These are phyloP conservation scores for Chlamydomonas urium DNA, from an alignment of 139 green algal genomes.

Conservation along the genomic window DNA sequence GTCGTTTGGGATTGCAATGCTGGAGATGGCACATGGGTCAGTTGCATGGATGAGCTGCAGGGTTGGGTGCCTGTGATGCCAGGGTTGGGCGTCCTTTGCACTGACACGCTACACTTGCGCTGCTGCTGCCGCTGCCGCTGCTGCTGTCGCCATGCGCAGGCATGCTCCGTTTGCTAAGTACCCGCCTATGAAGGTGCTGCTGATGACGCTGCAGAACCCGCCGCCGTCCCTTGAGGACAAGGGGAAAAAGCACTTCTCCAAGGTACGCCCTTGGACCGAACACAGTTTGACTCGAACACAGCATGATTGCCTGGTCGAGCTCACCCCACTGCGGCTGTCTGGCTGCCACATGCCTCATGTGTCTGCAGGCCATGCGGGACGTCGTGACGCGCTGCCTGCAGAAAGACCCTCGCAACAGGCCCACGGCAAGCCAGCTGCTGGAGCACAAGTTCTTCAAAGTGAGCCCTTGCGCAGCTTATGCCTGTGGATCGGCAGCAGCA, in stretches of 20 bases:
- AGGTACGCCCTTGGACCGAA: slow-evolving; percentile 47
- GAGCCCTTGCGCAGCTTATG: too few species aligned
- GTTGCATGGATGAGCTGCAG: too few species aligned
- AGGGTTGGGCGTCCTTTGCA: too few species aligned
- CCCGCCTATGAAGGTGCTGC: slow-evolving; percentile 94
- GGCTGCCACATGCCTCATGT: too few species aligned
- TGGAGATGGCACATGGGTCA: slow-evolving; percentile 98
- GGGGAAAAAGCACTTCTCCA: slow-evolving; percentile 76
- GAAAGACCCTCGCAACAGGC: slow-evolving; percentile 88
- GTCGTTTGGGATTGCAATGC: slow-evolving; percentile 97
- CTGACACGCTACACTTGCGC: too few species aligned
- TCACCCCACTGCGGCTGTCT: too few species aligned
- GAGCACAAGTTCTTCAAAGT: slow-evolving; percentile 99
- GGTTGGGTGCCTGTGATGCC: too few species aligned
- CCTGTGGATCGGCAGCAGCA: too few species aligned
- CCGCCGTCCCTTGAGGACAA: slow-evolving; percentile 81
- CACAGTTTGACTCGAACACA: too few species aligned
- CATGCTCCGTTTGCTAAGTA: slow-evolving; percentile 98
- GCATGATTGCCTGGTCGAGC: too few species aligned
- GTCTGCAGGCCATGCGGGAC: slow-evolving; percentile 12
- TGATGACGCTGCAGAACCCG: slow-evolving; percentile 97
- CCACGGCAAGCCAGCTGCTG: slow-evolving; percentile 88
- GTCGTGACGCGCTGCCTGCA: slow-evolving; percentile 88
- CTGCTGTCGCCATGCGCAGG: too few species aligned
- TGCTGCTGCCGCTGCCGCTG: too few species aligned